Base-by-base conservation (phyloP, 2,329 filamentous ascomycete species). In the Blumeria hordei region DNA sequence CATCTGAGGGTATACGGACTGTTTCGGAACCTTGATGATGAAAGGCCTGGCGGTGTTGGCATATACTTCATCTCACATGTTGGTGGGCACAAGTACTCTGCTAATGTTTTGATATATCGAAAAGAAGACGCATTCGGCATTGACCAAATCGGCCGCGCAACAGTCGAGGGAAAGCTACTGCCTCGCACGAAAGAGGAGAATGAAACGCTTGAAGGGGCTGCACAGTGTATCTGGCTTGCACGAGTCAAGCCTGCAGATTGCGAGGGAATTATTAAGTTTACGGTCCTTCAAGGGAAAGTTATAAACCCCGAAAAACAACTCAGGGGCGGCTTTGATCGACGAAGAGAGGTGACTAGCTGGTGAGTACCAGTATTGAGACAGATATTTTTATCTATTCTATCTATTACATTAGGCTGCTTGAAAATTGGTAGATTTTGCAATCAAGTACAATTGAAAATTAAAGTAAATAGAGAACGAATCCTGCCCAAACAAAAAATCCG, bases 21-120 rank as follows among this genome's bases (percentile, higher is more conserved):
- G 18, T 88, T 83, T 67, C 80, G 92, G 34, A 90, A 96, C 65
- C 70, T 92, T 50, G 80, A 93, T 64, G 92, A 98, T 66, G 81
- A 88, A 67, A 72, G 92, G 56, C 87, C 88, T 0, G 90, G 90
- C 10, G 92, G 92, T 11, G 90, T 95, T 6, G 90, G 87, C 0
- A 85, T 98, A 60, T 94, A 94, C 70, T 96, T 95, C 66, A 93
- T 96, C 64, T 90, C 81, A 61, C 92, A 98, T 65, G 88, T 95
- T 2, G 92, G 92, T 33, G 92, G 92, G 0, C 92, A 98, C 72
- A 95, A 95, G 71, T 96, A 94, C 69, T 81, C 82, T 50, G 92
- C 92, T 33, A 98, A 98, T 63, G 79, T 96, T 62, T 85, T 98
- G 72, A 74, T 98, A 1, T 96, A 98, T 67, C 77, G 92, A 9